A percentile compares a stretch with the other conserved stretches of the same genome.
Evolutionary conservation across 1,139 yeast genomes (phyloP).

Genomic region (Saccharomyces hybrid): DNA sequence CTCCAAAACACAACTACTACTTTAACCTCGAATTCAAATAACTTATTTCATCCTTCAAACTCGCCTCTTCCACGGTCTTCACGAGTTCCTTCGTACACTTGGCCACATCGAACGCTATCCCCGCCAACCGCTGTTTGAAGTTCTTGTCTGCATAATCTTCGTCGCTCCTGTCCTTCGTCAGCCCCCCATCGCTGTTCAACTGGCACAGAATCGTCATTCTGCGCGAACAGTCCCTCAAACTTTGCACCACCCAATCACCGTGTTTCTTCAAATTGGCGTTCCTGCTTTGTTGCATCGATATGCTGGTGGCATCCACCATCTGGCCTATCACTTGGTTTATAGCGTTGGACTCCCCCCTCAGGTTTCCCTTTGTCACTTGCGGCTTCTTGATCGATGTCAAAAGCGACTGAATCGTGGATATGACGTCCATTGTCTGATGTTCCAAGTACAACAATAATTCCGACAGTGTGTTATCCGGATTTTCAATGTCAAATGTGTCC

Average conservation of each 20-base stretch:
- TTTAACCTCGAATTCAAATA: slow-evolving; percentile 34
- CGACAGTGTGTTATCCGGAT: slow-evolving; percentile 81
- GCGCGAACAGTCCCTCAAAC: slow-evolving; percentile 74
- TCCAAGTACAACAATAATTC: slow-evolving; percentile 82
- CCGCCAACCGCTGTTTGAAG: slow-evolving; percentile 80
- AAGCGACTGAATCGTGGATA: slow-evolving; percentile 78
- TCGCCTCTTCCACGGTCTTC: slow-evolving; percentile 91
- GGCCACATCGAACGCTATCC: slow-evolving; percentile 90
- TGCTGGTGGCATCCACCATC: slow-evolving; percentile 86
- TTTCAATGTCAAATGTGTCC: slow-evolving; percentile 69
- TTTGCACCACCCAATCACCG: slow-evolving; percentile 84
- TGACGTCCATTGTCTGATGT: slow-evolving; percentile 89
- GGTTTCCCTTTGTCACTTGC: slow-evolving; percentile 68
- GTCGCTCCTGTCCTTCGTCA: slow-evolving; percentile 41
- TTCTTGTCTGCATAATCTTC: slow-evolving; percentile 76
- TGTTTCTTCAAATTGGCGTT: slow-evolving; percentile 75
- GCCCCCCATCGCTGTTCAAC: slow-evolving; percentile 35
- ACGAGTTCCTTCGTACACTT: slow-evolving; percentile 91
- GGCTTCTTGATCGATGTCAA: slow-evolving; percentile 70
- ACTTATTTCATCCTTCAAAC: slow-evolving; percentile 68
- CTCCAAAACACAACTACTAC: slow-evolving; percentile 1
- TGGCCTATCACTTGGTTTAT: slow-evolving; percentile 71
- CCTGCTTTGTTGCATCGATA: slow-evolving; percentile 83
- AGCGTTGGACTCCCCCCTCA: slow-evolving; percentile 64
- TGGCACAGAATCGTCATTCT: slow-evolving; percentile 65